A percentile compares a stretch with the other conserved stretches of the same genome.
Evolutionary conservation across 176 grass and related monocot genomes (phyloP).

Genomic region (Puccinellia tenuiflora): DNA sequence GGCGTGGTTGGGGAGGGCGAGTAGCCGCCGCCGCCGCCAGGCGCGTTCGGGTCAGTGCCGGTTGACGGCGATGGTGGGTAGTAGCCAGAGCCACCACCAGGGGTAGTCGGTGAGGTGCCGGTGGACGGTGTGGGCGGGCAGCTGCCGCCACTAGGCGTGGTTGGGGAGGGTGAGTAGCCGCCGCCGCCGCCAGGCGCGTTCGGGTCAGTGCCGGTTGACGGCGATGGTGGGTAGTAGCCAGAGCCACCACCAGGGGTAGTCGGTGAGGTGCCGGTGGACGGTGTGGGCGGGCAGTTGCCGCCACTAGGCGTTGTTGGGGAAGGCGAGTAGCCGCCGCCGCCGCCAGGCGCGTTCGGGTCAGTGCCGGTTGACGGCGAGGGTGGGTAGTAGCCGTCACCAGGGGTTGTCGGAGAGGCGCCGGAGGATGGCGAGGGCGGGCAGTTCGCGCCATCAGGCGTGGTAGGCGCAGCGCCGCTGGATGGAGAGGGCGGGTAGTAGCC

Average conservation of each 20-base stretch:
- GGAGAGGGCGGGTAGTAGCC: background rate
- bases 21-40: background rate
- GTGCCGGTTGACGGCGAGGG: slow-evolving; percentile 10
- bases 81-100: slow-evolving; percentile 2
- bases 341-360: background rate
- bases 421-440: background rate
- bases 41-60: slow-evolving; percentile 9
- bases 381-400: background rate
- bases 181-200: background rate
- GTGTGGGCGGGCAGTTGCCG: background rate
- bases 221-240: slow-evolving; percentile 9
- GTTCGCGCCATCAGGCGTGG: background rate
- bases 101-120: slow-evolving; percentile 6
- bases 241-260: slow-evolving; percentile 4
- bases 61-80: slow-evolving; percentile 17
- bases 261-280: slow-evolving; percentile 7
- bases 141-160: background rate
- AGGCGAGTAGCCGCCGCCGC: background rate
- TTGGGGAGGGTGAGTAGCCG: too few relatives aligned
- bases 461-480: background rate
- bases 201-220: background rate
- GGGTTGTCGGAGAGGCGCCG: background rate
- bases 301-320: slow-evolving; percentile 2
- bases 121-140: background rate
- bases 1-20: background rate